Evolutionary conservation across 495 filamentous ascomycete genomes (phyloP).

Genomic region (Parathielavia appendiculata): DNA sequence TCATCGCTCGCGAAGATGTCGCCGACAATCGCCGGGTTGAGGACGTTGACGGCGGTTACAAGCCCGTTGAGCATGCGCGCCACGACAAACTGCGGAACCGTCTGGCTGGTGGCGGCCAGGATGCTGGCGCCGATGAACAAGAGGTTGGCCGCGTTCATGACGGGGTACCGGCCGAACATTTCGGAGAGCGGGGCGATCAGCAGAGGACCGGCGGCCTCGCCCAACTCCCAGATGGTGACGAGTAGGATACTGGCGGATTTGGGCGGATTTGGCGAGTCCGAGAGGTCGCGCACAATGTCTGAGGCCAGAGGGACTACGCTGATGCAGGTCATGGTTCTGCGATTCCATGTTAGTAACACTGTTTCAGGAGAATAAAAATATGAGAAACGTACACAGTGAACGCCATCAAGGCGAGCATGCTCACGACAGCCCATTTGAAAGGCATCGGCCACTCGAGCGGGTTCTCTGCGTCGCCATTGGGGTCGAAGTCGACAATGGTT

Average conservation of each 20-base stretch:
- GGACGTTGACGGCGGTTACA: conserved; percentile 50
- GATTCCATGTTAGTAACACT: not conserved
- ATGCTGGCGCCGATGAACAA: conserved; percentile 46
- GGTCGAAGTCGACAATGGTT: conserved; percentile 43
- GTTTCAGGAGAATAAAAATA: not conserved
- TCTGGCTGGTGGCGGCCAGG: conserved; percentile 41
- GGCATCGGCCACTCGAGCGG: conserved; percentile 47
- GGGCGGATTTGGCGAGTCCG: conserved; percentile 30
- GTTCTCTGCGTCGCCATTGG: conserved; percentile 48
- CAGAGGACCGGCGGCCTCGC: conserved; percentile 53
- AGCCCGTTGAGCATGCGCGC: conserved; percentile 48
- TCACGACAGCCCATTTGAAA: conserved; percentile 49
- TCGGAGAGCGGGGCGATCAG: conserved; percentile 57
- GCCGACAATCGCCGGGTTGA: conserved; percentile 55
- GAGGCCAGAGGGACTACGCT: conserved; percentile 49
- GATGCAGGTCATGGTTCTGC: conserved; percentile 53
- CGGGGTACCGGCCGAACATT: conserved; percentile 50
- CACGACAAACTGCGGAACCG: conserved; percentile 41
- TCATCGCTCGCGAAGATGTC: conserved; percentile 51
- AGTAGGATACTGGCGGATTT: conserved; percentile 48
- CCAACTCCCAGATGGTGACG: conserved; percentile 56
- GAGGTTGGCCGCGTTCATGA: conserved; percentile 48
- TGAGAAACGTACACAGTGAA: conserved; percentile 47
- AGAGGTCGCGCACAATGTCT: conserved; percentile 46
- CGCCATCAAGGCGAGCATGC: conserved; percentile 45